These are phyloP conservation scores for Aquilaria sinensis DNA, from an alignment of 345 rosid genomes.

Conservation along the genomic window DNA sequence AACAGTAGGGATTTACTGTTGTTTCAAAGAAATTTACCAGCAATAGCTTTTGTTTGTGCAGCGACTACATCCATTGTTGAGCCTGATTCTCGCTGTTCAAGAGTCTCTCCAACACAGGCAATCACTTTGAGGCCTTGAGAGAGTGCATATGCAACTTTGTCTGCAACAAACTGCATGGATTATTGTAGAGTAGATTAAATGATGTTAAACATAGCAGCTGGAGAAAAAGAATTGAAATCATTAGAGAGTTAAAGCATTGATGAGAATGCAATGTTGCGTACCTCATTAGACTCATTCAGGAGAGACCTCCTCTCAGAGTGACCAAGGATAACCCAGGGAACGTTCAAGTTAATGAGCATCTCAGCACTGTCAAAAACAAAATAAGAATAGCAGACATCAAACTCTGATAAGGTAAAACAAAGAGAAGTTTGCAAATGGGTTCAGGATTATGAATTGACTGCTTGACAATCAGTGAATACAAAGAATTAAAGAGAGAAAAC, in stretches of 20 bases:
- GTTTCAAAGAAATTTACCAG: conserved; percentile 31
- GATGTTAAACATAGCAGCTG: neutral
- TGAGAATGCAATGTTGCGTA: conserved; percentile 7
- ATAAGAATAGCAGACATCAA: neutral
- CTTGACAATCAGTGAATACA: too few species aligned
- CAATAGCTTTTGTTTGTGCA: conserved; percentile 63
- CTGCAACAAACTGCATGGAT: conserved; percentile 55
- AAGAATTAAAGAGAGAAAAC: neutral
- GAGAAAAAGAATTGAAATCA: neutral
- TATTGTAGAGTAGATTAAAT: neutral
- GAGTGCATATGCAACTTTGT: conserved; percentile 58
- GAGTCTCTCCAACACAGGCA: conserved; percentile 72
- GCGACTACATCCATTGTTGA: conserved; percentile 62
- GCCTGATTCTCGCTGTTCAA: conserved; percentile 73
- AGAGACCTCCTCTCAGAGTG: conserved; percentile 66
- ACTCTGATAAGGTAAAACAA: neutral
- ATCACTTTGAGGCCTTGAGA: conserved; percentile 64
- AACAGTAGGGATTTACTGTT: neutral
- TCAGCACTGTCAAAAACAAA: conserved; percentile 37
- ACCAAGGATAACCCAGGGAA: conserved; percentile 70
- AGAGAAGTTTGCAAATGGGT: neutral
- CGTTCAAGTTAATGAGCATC: conserved; percentile 54
- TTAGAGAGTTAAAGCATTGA: neutral
- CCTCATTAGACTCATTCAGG: conserved; percentile 49
- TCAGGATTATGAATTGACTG: neutral